phyloP scores from a whole-genome alignment of 495 filamentous ascomycete species.

The Trichoderma erinaceum region DNA sequence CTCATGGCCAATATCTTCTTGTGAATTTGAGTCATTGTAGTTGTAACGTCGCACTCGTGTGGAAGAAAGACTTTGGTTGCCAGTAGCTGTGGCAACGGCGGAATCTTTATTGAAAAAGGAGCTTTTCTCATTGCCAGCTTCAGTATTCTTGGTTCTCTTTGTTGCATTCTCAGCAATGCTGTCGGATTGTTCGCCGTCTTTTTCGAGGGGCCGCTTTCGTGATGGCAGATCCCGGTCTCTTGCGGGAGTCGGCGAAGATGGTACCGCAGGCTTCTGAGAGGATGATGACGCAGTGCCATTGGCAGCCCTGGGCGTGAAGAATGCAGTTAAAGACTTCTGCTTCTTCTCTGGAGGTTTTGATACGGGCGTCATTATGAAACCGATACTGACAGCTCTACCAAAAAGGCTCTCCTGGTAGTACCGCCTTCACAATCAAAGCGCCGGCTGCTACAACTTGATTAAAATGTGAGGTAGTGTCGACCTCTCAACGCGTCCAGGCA shows the following conservation, averaged over 20 bases:
- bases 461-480: background rate
- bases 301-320: constrained; percentile 66
- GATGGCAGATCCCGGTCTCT: constrained; percentile 17
- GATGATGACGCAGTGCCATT: constrained; percentile 25
- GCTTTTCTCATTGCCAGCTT: constrained; percentile 25
- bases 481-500: constrained; percentile 4
- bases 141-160: constrained; percentile 38
- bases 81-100: constrained; percentile 10
- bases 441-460: background rate
- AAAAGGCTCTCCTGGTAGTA: background rate
- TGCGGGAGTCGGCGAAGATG: constrained; percentile 19
- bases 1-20: constrained; percentile 20
- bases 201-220: constrained; percentile 42
- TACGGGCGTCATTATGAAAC: constrained; percentile 31
- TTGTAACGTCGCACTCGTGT: constrained; percentile 41
- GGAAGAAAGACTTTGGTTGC: constrained; percentile 17
- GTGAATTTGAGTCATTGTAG: constrained; percentile 32
- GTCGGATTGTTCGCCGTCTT: constrained; percentile 35
- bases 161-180: constrained; percentile 26
- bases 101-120: constrained; percentile 19
- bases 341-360: constrained; percentile 46
- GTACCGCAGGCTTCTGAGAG: constrained; percentile 21
- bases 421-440: background rate
- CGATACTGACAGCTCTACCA: background rate
- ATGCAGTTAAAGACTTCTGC: constrained; percentile 79